Conservation (phyloP, 1,284 basidiomycete species). For the Ganoderma resinaceum region DNA sequence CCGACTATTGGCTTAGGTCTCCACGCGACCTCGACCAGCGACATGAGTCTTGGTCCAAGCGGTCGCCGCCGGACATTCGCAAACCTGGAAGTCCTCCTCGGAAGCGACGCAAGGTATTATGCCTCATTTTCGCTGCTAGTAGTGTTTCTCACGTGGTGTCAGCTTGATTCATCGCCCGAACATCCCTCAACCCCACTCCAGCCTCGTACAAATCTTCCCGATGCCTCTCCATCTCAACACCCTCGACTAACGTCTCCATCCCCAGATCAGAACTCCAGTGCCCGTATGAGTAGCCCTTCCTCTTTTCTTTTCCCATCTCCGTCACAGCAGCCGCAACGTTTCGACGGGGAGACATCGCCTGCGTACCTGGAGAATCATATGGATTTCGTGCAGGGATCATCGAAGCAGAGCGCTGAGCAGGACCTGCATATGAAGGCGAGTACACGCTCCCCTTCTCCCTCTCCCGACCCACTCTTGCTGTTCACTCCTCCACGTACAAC, state of each 20-base stretch:
- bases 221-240: background rate
- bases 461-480: constrained; percentile 25
- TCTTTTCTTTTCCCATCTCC: constrained; percentile 10
- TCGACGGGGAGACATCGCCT: background rate
- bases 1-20: constrained; percentile 21
- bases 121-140: background rate
- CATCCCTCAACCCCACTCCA: background rate
- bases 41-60: constrained; percentile 1
- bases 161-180: constrained; percentile 3
- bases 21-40: constrained; percentile 13
- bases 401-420: background rate
- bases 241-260: background rate
- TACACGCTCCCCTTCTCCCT: constrained; percentile 21
- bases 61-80: no score
- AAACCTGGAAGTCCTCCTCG: constrained; percentile 9
- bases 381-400: constrained; percentile 4
- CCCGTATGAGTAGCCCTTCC: constrained; percentile 3
- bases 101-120: constrained; percentile 27
- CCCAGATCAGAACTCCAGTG: background rate
- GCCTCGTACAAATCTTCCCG: background rate
- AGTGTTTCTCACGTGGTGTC: background rate
- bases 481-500: constrained; percentile 19
- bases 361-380: background rate
- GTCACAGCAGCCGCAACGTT: background rate
- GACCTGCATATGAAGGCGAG: constrained; percentile 5